Conservation (phyloP, 768 basidiomycete species). For the Serendipita sp. region DNA sequence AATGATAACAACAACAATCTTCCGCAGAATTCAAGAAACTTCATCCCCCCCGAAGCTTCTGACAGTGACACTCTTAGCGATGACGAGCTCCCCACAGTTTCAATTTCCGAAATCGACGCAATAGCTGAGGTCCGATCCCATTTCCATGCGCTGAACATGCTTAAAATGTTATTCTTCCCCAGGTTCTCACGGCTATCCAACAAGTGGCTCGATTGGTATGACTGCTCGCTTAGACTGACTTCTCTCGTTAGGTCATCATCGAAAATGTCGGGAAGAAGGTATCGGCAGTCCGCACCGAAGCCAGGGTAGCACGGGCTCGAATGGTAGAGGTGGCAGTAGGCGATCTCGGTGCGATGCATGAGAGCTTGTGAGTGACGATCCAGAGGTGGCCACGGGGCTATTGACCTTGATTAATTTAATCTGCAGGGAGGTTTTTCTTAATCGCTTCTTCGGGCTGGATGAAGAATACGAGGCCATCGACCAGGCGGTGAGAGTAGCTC, state of each 20-base stretch:
- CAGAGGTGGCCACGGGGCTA: not conserved
- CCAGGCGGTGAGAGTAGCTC: not conserved
- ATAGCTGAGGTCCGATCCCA: not conserved
- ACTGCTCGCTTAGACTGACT: not conserved
- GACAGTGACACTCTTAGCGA: not conserved
- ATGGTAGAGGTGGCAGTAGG: not conserved
- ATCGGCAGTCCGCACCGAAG: not conserved
- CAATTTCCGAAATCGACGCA: not conserved
- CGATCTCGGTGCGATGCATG: not conserved
- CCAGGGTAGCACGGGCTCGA: not conserved
- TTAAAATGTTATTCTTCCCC: not conserved
- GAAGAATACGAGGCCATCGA: not conserved
- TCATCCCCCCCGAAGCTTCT: too few relatives aligned
- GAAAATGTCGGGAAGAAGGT: not conserved
- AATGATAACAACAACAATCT: too few relatives aligned
- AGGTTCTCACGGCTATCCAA: conserved; percentile 2
- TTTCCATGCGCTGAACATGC: not conserved
- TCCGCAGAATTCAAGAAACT: too few relatives aligned
- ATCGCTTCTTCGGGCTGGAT: not conserved
- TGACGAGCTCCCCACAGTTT: not conserved
- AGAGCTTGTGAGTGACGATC: not conserved
- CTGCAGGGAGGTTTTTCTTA: not conserved
- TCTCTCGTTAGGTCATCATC: not conserved
- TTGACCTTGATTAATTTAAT: not conserved
- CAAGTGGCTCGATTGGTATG: not conserved